Evolutionary conservation across 1,139 yeast genomes (phyloP), one percentile per base, ranked within the genome.

Genomic region (Hanseniaspora gamundiae): DNA sequence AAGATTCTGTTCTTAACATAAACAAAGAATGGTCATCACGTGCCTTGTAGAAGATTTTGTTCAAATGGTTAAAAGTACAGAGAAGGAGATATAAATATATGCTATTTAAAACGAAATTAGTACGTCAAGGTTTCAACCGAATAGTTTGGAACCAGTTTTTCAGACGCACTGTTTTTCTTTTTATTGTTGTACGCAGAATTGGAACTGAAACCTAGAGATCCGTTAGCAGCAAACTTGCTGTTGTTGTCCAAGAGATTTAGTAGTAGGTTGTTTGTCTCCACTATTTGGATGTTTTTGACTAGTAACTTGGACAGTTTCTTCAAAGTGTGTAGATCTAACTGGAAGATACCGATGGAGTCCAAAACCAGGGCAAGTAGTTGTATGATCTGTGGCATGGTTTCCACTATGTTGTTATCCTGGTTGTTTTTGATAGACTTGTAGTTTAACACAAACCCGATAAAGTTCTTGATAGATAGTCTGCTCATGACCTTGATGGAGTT

Each of bases 341-440:
- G 56, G 42, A 60, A 58, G 27, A 60, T 49, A 8, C 64, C 65
- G 28, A 59, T 56, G 2, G 65, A 56, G 42, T 61, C 65, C 22
- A 61, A 49, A 5, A 60, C 56, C 16, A 61, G 45, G 17, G 58
- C 55, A 31, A 61, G 43, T 19, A 61, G 49, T 39, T 57, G 59
- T 45, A 60, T 59, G 35, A 61, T 46, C 45, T 56, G 60, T 20
- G 58, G 54, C 47, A 44, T 44, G 4, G 44, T 35, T 9, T 44
- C 44, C 33, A 41, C 39, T 13, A 44, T 44, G 28, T 44, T 42
- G 27, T 41, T 39, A 14, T 41, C 40, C 17, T 44, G 42, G 21
- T 49, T 51, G 48, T 49, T 48, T 14, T 36, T 36, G 24, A 41
- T 41, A 20, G 42, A 41, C 16, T 29, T 44, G 30, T 44, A 44